Conservation (phyloP, 441 rosid species). For the Biscutella laevigata region DNA sequence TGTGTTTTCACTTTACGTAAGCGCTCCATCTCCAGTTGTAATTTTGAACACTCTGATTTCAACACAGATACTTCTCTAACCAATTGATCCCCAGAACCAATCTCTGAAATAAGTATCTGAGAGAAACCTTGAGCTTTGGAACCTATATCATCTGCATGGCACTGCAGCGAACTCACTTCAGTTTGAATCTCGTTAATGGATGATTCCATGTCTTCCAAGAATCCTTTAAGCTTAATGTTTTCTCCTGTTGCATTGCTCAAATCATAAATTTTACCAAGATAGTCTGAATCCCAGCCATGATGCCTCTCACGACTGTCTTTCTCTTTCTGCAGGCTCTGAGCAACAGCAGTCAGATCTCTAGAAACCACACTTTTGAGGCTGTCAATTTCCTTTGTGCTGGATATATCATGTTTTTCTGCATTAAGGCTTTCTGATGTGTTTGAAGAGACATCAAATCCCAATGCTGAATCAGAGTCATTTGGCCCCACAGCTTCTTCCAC, state of each 20-base stretch:
- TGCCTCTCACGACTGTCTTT: conserved; percentile 52
- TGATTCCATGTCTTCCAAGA: conserved; percentile 70
- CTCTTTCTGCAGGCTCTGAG: conserved; percentile 52
- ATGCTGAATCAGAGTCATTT: conserved; percentile 50
- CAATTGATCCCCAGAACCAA: conserved; percentile 76
- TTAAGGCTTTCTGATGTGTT: conserved; percentile 75
- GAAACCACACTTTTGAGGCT: conserved; percentile 68
- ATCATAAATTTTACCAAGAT: conserved; percentile 49
- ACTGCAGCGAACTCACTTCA: conserved; percentile 62
- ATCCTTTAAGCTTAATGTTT: conserved; percentile 69
- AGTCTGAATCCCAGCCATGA: conserved; percentile 69
- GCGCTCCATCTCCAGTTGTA: conserved; percentile 62
- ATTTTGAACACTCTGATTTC: conserved; percentile 69
- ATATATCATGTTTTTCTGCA: conserved; percentile 82
- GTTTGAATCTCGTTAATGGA: conserved; percentile 67
- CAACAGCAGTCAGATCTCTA: conserved; percentile 69
- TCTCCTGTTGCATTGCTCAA: conserved; percentile 62
- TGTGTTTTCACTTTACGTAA: conserved; percentile 32
- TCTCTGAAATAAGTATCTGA: conserved; percentile 70
- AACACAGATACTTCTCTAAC: conserved; percentile 65
- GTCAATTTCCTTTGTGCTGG: conserved; percentile 69
- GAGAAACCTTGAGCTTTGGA: conserved; percentile 59
- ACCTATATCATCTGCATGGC: conserved; percentile 73
- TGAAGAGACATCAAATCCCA: conserved; percentile 86
- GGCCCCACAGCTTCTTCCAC: conserved; percentile 43